Evolutionary conservation across 768 basidiomycete genomes (phyloP), one percentile per base, ranked within the genome.

Genomic region (Coprinopsis marcescibilis): DNA sequence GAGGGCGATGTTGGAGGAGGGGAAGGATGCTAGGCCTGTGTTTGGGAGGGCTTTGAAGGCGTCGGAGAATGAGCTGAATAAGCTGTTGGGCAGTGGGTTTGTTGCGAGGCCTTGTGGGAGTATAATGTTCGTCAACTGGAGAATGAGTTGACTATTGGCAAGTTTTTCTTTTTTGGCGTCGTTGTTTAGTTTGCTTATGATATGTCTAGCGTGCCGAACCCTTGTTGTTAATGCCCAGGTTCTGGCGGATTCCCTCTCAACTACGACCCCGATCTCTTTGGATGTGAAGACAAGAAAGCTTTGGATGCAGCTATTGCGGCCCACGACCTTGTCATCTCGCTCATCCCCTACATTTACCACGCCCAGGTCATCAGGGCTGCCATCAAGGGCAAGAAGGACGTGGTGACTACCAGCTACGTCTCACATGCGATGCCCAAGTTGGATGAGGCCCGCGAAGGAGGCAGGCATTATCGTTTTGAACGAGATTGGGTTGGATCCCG

Each of bases 31-130:
- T 37, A 60, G 76, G 13, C 95, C 96, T 17, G 67, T 78, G 54
- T 84, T 96, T 59, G 92, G 88, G 15, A 72, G 81, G 33, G 77
- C 69, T 19, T 73, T 79, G 19, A 78, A 61, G 43, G 49, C 61
- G 19, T 64, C 65, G 3, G 62, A 70, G 37, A 58, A 57, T 21
- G 67, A 77, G 54, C 65, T 79, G 55, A 67, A 69, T 11, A 81
- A 76, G 58, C 76, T 99, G 26, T 81, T 99, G 44, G 96, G 96
- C 38, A 89, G 87, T 52, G 96, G 96, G 35, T 95, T 89, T 57
- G 96, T 99, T 52, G 93, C 96, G 1, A 80, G 85, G 14, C 96
- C 96, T n/a, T 90, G 89, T 48, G 96, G 93, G 93, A 97, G 64
- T 98, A 95, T 64, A 73, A 98, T 56, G 80, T 81, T 45, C 83